These are phyloP conservation scores for Neurospora sp. DNA, from an alignment of 495 filamentous ascomycete genomes.

Conservation along the genomic window DNA sequence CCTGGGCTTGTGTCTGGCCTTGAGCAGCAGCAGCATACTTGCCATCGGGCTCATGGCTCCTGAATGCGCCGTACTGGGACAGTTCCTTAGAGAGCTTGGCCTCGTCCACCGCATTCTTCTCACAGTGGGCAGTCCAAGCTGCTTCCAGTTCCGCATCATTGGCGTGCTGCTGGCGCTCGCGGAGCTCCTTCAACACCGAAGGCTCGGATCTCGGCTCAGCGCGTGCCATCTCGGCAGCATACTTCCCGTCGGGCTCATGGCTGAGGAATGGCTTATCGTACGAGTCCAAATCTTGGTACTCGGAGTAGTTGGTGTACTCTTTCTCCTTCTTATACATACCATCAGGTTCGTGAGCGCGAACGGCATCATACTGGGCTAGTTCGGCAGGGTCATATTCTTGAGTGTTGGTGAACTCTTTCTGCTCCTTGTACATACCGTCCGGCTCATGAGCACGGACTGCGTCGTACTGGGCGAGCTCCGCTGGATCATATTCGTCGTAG, in stretches of 20 bases:
- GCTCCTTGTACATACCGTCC: slow-evolving; percentile 2
- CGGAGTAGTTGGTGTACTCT: neutral
- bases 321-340: slow-evolving; percentile 4
- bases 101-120: neutral
- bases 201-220: slow-evolving; percentile 14
- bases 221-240: slow-evolving; percentile 12
- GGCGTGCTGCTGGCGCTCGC: neutral
- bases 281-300: slow-evolving; percentile 16
- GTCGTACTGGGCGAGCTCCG: slow-evolving; percentile 8
- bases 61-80: slow-evolving; percentile 1
- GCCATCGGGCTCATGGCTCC: slow-evolving; percentile 13
- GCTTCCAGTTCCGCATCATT: neutral
- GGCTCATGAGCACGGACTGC: slow-evolving; percentile 7
- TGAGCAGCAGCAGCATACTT: slow-evolving; percentile 6
- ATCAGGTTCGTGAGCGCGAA: slow-evolving; percentile 9
- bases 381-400: slow-evolving; percentile 1
- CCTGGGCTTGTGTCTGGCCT: neutral
- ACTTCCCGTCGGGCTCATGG: slow-evolving; percentile 23
- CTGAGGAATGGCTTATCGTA: slow-evolving; percentile 20
- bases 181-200: slow-evolving; percentile 14
- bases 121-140: neutral
- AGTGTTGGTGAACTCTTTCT: neutral
- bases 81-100: slow-evolving; percentile 3
- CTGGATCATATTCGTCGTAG: neutral
- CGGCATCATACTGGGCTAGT: neutral